Evolutionary conservation across 2,329 filamentous ascomycete genomes (phyloP).

Genomic region (Fusarium napiforme): DNA sequence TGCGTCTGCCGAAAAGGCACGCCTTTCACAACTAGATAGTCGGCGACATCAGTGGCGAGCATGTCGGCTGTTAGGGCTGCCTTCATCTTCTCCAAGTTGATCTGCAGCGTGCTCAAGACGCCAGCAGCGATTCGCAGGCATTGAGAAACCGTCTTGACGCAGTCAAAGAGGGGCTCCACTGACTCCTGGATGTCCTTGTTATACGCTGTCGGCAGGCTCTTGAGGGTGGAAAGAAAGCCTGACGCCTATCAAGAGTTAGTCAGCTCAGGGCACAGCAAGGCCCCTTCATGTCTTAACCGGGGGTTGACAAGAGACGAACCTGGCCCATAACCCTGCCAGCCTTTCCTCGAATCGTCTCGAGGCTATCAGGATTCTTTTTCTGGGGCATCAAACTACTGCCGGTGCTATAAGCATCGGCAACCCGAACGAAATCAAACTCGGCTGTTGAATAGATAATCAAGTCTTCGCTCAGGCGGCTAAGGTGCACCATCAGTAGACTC

Average conservation of each 20-base stretch:
- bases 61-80: not conserved
- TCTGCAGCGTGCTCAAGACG: not conserved
- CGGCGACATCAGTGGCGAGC: not conserved
- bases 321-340: not conserved
- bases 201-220: not conserved
- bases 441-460: not conserved
- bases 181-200: not conserved
- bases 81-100: not conserved
- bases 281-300: not conserved
- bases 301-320: not conserved
- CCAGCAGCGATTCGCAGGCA: not conserved
- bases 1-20: not conserved
- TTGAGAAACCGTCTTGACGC: not conserved
- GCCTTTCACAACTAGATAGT: not conserved
- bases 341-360: not conserved
- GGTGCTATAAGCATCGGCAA: not conserved
- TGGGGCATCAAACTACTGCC: not conserved
- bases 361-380: not conserved
- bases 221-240: not conserved
- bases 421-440: not conserved
- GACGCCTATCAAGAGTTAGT: not conserved
- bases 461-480: not conserved
- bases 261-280: not conserved
- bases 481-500: not conserved
- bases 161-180: not conserved